Conservation (phyloP, 805 yeast genomes). For the Metschnikowia borealis region DNA sequence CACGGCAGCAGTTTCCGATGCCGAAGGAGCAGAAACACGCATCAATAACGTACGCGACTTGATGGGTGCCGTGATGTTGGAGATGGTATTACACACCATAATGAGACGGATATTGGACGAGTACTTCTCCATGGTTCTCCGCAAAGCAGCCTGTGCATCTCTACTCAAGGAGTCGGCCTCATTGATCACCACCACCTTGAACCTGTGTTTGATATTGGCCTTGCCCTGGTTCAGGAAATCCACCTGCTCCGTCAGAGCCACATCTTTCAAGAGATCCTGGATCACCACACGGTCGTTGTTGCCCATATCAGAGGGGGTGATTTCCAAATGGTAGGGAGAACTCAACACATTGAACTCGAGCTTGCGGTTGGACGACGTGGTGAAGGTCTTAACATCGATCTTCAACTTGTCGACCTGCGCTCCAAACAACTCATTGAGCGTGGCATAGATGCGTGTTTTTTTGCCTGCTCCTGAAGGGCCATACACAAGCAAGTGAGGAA, state of each 20-base stretch:
- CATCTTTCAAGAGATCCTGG: conserved; percentile 88
- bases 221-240: conserved; percentile 57
- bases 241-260: conserved; percentile 95
- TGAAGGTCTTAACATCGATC: conserved; percentile 84
- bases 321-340: conserved; percentile 85
- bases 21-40: conserved; percentile 80
- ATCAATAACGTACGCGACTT: conserved; percentile 86
- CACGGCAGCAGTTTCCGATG: conserved; percentile 53
- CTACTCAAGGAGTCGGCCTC: conserved; percentile 87
- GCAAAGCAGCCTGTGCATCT: conserved; percentile 93
- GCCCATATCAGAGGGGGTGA: conserved; percentile 96
- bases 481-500: conserved; percentile 87
- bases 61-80: conserved; percentile 90
- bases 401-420: conserved; percentile 72
- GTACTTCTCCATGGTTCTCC: conserved; percentile 95
- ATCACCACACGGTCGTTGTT: conserved; percentile 92
- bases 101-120: conserved; percentile 82
- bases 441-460: conserved; percentile 83
- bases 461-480: conserved; percentile 98
- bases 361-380: conserved; percentile 68
- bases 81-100: conserved; percentile 82
- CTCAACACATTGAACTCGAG: conserved; percentile 91
- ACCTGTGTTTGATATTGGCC: conserved; percentile 44
- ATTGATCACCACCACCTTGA: conserved; percentile 79
- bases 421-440: conserved; percentile 78